These are phyloP conservation scores for Macroventuria anomochaeta DNA, from an alignment of 2,329 filamentous ascomycete species.

Conservation along the genomic window DNA sequence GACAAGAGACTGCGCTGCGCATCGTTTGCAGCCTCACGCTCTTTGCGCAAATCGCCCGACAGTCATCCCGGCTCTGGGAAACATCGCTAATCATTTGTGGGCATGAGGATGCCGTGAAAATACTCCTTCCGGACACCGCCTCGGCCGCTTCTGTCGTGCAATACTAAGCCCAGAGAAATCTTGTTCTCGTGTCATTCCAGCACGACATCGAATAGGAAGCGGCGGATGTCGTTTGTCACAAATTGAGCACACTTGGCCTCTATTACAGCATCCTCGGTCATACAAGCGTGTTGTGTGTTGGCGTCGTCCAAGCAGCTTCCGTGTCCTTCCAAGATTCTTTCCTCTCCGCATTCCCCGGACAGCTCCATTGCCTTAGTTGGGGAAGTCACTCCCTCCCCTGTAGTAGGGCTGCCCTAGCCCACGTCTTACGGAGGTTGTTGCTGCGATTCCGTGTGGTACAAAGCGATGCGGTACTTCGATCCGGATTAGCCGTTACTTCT, in stretches of 20 bases:
- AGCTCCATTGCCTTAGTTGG: constrained; percentile 27
- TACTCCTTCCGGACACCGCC: constrained; percentile 13
- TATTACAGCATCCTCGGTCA: constrained; percentile 4
- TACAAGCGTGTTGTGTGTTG: constrained; percentile 21
- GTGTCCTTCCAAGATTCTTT: constrained; percentile 11
- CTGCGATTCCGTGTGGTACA: neutral
- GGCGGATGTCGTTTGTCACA: constrained; percentile 20
- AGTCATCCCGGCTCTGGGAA: constrained; percentile 21
- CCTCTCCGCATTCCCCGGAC: constrained; percentile 29
- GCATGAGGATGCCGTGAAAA: neutral
- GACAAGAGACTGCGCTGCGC: constrained; percentile 14
- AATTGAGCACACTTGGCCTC: neutral
- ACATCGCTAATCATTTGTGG: constrained; percentile 5
- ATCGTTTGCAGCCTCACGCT: constrained; percentile 20
- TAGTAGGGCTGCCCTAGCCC: constrained; percentile 12
- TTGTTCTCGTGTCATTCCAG: constrained; percentile 24
- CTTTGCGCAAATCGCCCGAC: constrained; percentile 26
- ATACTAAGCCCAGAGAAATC: constrained; percentile 28
- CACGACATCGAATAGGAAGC: constrained; percentile 32
- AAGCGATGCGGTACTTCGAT: constrained; percentile 4
- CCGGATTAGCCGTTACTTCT: neutral
- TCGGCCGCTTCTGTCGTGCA: constrained; percentile 23
- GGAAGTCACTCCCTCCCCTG: constrained; percentile 29
- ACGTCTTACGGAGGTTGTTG: constrained; percentile 4
- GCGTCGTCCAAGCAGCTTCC: constrained; percentile 8